Evolutionary conservation across 2,329 filamentous ascomycete species (phyloP), one percentile per base, ranked within the genome.

Genomic region (Metarhizium rileyi): DNA sequence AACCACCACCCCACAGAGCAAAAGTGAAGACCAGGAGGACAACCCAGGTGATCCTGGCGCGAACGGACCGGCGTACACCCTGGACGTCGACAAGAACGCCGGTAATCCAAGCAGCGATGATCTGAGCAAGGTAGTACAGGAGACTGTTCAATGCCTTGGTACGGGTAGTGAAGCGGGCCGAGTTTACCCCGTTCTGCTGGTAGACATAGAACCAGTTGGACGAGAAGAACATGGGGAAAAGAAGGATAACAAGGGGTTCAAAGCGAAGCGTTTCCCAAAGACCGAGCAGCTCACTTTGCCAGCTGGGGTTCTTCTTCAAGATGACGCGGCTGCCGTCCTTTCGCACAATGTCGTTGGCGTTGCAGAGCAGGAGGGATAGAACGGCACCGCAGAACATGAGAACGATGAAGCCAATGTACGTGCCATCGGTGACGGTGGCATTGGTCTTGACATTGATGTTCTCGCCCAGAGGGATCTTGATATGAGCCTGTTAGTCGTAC

Each of bases 341-440:
- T 53, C 90, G 87, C 56, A 87, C 71, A 54, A 95, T 78, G 49
- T 81, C 77, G 57, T 78, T 78, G 35, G 86, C 86, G 59, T 93
- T 81, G 59, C 81, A 81, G 4, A 95, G 76, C 38, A 75, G 71
- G 61, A 87, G 80, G 27, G 86, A 79, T 2, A 95, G 71, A 14
- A 80, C 57, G 53, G 86, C 86, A 43, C 88, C 88, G 43, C 77
- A 57, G 48, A 86, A 73, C 72, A 90, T 93, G 57, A 95, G 79
- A n/a, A 93, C 75, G 55, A 94, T 81, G 70, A 95, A 93, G 38
- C 83, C 89, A 50, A 90, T 81, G 60, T 94, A 95, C n/a, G 89
- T 94, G 49, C 87, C 88, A 59, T 90, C 84, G 44, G 68, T 80
- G 51, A 87, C 84, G 14, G 71, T 70, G 44, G 66, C 65, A 51